phyloP scores from a whole-genome alignment of 2,329 filamentous ascomycete species.

The Aspergillus sp. region DNA sequence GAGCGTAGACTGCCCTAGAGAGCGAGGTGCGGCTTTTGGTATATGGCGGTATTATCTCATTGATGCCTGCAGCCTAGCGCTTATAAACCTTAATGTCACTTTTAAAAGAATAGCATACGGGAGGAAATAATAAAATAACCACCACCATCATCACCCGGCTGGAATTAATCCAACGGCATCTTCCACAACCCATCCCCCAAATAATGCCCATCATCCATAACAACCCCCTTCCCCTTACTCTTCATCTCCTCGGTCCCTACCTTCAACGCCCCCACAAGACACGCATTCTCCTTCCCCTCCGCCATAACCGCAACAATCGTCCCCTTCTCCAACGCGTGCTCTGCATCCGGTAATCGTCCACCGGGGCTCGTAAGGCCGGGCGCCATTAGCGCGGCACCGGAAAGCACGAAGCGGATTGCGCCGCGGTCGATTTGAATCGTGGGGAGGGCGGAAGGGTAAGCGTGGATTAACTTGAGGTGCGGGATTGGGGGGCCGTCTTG shows the following conservation, averaged over 20 bases:
- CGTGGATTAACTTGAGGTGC: conserved; percentile 82
- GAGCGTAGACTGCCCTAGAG: no score
- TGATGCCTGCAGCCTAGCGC: no score
- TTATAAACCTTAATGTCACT: no score
- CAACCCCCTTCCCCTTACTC: conserved; percentile 87
- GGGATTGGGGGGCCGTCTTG: conserved; percentile 71
- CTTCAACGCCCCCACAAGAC: conserved; percentile 76
- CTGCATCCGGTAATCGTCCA: conserved; percentile 63
- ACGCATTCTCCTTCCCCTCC: conserved; percentile 89
- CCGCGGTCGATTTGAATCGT: conserved; percentile 87
- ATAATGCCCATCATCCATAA: conserved; percentile 89
- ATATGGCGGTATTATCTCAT: no score
- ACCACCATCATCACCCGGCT: no score
- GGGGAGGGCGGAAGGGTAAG: conserved; percentile 77
- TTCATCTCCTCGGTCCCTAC: conserved; percentile 87
- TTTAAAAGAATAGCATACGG: no score
- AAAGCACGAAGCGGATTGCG: conserved; percentile 92
- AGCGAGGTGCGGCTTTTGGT: no score
- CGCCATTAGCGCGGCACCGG: conserved; percentile 91
- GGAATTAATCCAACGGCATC: conserved; percentile 45
- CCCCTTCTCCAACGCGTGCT: conserved; percentile 64
- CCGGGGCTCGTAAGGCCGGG: conserved; percentile 82
- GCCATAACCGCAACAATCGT: conserved; percentile 82
- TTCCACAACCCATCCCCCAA: conserved; percentile 91
- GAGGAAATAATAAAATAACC: no score